Base-by-base conservation (phyloP, 306 rosid species). In the Quercus bicolor region DNA sequence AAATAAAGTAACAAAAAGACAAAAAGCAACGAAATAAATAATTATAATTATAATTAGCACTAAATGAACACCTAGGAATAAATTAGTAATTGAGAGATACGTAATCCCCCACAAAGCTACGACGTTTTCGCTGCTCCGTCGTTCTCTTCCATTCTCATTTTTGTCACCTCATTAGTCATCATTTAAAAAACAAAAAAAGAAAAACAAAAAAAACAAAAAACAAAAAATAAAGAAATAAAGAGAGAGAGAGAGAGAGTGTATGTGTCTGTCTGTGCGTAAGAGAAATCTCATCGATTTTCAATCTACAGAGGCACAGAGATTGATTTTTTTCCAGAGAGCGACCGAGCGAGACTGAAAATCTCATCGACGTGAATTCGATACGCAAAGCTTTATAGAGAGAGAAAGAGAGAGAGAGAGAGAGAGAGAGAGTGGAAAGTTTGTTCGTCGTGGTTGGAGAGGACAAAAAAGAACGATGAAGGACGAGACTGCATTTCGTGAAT, bases 111-210 rank as follows among this genome's bases (percentile, higher is more conserved):
- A 40, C 74, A 80, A 80, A 74, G 72, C 82, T 68, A 33, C 82
- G 78, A 65, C 66, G 83, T 73, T 72, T 79, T 73, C 57, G 77
- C 62, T 73, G 66, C 74, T 77, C 68, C 62, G 83, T 87, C 88
- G 55, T 70, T 84, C 60, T 84, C 86, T 70, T 69, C 69, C 55
- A 10, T 52, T 73, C 56, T 11, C 48, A 40, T 74, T 51, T 79
- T 33, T 34, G 52, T 66, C 72, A 8, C 24, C 51, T 19, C 18
- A 31, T 31, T 33, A 9, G 72, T 19, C 52, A 19, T 66, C 72
- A 66, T 9, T 51, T 61, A 24, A 23, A 51, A 65, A 14, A 16
- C 11, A 23, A 72, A 29, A 23, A 5, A 12, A 18, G 2, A 6
- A 52, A 37, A 13, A 23, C 0, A 2, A 16, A 13, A 29, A 8